Evolutionary conservation across 2,329 filamentous ascomycete species (phyloP), one percentile per base, ranked within the genome.

Genomic region (Arthrinium phaeospermum): DNA sequence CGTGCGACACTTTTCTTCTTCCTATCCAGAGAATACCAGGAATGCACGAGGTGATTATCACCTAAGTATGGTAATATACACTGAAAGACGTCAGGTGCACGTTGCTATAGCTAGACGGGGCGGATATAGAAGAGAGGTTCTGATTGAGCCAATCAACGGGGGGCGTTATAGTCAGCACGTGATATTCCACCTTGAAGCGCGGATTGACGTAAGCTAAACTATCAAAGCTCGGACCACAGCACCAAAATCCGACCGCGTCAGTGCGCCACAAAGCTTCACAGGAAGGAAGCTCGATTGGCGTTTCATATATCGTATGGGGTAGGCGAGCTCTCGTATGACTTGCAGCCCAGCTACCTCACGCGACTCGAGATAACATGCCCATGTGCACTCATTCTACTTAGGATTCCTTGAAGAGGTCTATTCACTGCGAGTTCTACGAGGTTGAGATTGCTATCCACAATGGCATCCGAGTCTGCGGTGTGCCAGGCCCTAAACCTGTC

Each of bases 401-500:
- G 22, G 46, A 49, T 49, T 2, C 22, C 10, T 22, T n/a, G 22
- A 22, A 49, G 19, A 49, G 46, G 46, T 10, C 46, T 49, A 2
- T 27, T 8, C n/a, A 64, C 37, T n/a, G 8, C 13, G 1, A 30
- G 4, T 27, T 4, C 22, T 16, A 46, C 12, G 22, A n/a, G n/a
- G 19, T 24, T 12, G 41, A 41, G 24, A 22, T 67, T 10, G 30
- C 12, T 41, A 37, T 5, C 0, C 5, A 67, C 4, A 22, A 34
- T 34, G 16, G 13, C 53, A 13, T 37, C 61, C 3, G 19, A 68
- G 44, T 47, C 16, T 13, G n/a, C 16, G 22, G 24, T 16, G 7
- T 68, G 14, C 44, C 45, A 76, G 73, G 79, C 79, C 44, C 71
- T 84, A 51, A 80, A 83, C 71, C 73, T 83, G 45, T 83, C 82